Percentiles rank a stretch among this genome's conserved stretches.
Evolutionary conservation across 75 land plant species (phyloP).

Genomic region (Pinus tabuliformis): DNA sequence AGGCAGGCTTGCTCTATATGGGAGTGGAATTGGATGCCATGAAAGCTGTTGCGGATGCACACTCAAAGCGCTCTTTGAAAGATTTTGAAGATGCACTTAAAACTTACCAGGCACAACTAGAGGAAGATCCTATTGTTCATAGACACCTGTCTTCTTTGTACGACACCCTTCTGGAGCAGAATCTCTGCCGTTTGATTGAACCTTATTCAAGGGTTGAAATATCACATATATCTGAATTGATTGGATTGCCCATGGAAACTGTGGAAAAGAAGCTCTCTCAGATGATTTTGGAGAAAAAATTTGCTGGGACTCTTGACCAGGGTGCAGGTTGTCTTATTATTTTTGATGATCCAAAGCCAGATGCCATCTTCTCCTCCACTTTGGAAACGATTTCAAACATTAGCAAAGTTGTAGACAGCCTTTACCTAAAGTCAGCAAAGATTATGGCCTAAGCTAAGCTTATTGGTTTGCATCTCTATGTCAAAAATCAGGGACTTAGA

Average conservation of each 20-base stretch:
- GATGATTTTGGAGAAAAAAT: conserved; percentile 82
- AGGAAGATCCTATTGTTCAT: conserved; percentile 70
- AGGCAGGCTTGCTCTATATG: conserved; percentile 64
- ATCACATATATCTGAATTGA: conserved; percentile 60
- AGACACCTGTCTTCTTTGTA: conserved; percentile 65
- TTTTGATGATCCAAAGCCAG: conserved; percentile 67
- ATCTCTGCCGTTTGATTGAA: conserved; percentile 71
- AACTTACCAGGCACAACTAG: conserved; percentile 53
- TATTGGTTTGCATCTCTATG: too few relatives aligned
- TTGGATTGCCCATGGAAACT: conserved; percentile 56
- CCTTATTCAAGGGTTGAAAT: conserved; percentile 74
- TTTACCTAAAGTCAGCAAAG: conserved; percentile 67
- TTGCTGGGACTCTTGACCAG: conserved; percentile 82
- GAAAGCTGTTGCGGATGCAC: conserved; percentile 80
- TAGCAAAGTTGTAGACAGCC: conserved; percentile 86
- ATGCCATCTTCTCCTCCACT: conserved; percentile 73
- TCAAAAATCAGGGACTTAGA: too few relatives aligned
- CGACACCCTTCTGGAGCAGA: conserved; percentile 72
- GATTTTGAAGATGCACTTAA: conserved; percentile 59
- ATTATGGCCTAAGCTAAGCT: conserved; percentile 56
- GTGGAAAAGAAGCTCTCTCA: conserved; percentile 80
- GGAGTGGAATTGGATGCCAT: conserved; percentile 81
- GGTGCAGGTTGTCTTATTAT: conserved; percentile 80
- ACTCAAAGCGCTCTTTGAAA: conserved; percentile 65
- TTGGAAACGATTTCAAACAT: conserved; percentile 76